A percentile compares a stretch with the other conserved stretches of the same genome.
Evolutionary conservation across 2,329 filamentous ascomycete species (phyloP).

Genomic region (Cladorrhinum sp.): DNA sequence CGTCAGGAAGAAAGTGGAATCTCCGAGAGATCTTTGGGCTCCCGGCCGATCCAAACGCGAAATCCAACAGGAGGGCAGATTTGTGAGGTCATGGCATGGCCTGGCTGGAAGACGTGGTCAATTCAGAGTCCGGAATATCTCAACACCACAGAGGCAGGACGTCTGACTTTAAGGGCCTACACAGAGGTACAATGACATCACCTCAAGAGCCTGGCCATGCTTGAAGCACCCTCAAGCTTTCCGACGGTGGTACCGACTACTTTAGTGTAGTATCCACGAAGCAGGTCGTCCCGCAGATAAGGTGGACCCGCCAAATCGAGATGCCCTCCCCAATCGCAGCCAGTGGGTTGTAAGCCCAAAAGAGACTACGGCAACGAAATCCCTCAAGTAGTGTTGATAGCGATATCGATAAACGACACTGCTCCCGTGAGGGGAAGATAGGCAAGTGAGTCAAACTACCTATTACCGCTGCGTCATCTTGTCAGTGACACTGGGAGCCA

Average conservation of each 20-base stretch:
- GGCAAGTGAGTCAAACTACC: no score
- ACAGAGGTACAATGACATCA: neutral
- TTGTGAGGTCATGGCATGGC: neutral
- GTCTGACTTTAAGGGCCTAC: no score
- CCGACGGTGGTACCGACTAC: neutral
- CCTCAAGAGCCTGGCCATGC: neutral
- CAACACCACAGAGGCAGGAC: no score
- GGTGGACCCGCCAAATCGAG: neutral
- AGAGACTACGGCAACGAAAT: neutral
- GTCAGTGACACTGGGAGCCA: neutral
- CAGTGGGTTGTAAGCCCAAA: neutral
- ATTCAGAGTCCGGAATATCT: neutral
- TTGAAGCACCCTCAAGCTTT: neutral
- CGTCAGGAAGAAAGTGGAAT: neutral
- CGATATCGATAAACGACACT: no score
- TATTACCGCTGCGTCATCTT: no score
- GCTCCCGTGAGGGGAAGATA: neutral
- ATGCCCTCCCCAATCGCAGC: neutral
- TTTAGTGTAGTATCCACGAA: neutral
- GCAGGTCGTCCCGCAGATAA: neutral
- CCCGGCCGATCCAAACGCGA: neutral
- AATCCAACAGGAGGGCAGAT: neutral
- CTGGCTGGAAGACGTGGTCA: neutral
- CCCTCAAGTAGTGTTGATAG: no score
- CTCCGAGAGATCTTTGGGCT: neutral